A percentile compares a stretch with the other conserved stretches of the same genome.
phyloP scores from a whole-genome alignment of 176 grass and related monocot genomes.

The Carex scoparia region DNA sequence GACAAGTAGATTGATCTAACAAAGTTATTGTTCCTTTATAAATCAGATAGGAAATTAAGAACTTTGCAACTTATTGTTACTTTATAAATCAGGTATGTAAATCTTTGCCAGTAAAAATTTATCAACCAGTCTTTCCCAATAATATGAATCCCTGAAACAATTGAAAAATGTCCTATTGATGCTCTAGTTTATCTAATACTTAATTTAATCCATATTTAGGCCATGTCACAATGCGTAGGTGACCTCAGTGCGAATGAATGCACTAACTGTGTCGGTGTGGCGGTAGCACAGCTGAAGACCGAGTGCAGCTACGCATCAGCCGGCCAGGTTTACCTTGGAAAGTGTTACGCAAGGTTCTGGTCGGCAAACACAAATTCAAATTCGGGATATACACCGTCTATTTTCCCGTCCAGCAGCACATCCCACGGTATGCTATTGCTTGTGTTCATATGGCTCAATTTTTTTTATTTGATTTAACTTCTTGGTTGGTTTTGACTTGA shows the following conservation, averaged over 20 bases:
- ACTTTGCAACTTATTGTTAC: not conserved
- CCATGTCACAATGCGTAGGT: constrained; percentile 86
- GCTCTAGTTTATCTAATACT: not conserved
- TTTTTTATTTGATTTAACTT: constrained; percentile 15
- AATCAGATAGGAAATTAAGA: not conserved
- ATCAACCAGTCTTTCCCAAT: not conserved
- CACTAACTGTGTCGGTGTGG: constrained; percentile 60
- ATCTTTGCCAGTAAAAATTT: not conserved
- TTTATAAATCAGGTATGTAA: not conserved
- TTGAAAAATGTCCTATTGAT: not conserved
- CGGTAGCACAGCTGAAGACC: constrained; percentile 52
- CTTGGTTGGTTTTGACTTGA: not conserved
- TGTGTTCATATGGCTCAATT: constrained; percentile 17
- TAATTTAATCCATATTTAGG: constrained; percentile 24
- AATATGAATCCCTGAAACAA: not conserved
- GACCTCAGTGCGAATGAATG: constrained; percentile 61
- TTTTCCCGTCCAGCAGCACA: not conserved
- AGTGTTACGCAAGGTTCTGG: constrained; percentile 86
- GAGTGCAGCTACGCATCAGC: constrained; percentile 52
- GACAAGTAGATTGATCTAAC: not conserved
- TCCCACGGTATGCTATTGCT: constrained; percentile 22
- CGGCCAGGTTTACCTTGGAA: constrained; percentile 79
- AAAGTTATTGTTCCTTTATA: not conserved
- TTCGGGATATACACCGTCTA: constrained; percentile 1
- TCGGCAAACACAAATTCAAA: constrained; percentile 11